phyloP scores from a whole-genome alignment of 371 early-diverging fungal species.

The Syncephalastrum sp. region DNA sequence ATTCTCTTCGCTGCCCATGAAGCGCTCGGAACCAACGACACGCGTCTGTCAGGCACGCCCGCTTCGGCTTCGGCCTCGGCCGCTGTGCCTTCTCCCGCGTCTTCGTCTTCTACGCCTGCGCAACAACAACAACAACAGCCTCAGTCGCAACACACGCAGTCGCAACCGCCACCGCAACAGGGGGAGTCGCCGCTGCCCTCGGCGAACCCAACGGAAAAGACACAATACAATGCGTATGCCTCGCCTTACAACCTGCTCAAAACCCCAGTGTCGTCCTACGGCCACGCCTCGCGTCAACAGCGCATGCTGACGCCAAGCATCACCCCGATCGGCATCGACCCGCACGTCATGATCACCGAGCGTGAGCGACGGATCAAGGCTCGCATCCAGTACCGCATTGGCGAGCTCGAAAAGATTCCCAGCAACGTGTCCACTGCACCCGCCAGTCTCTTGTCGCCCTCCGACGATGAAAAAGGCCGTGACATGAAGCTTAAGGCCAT shows the following conservation, averaged over 20 bases:
- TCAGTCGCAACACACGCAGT: conserved; percentile 6
- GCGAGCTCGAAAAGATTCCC: conserved; percentile 61
- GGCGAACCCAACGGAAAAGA: conserved; percentile 6
- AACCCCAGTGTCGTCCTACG: conserved; percentile 43
- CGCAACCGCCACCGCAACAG: conserved; percentile 3
- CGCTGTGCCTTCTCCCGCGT: background rate
- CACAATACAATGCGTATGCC: conserved; percentile 30
- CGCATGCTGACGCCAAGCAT: conserved; percentile 70
- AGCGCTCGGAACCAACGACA: too few species aligned
- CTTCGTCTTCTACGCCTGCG: conserved; percentile 2
- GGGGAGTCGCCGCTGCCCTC: conserved; percentile 6
- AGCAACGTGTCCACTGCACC: background rate
- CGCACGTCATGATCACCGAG: conserved; percentile 67
- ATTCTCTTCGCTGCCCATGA: too few species aligned
- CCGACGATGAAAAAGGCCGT: too few species aligned
- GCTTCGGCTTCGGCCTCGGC: too few species aligned
- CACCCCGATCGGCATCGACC: conserved; percentile 78
- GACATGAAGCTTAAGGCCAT: conserved; percentile 56
- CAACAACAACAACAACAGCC: conserved; percentile 3
- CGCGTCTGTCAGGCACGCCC: too few species aligned
- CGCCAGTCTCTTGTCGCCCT: background rate
- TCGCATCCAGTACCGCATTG: conserved; percentile 72
- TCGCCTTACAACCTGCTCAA: conserved; percentile 58
- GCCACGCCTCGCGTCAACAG: conserved; percentile 74
- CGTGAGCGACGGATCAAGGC: conserved; percentile 69